A percentile compares a stretch with the other conserved stretches of the same genome.
phyloP scores from a whole-genome alignment of 768 basidiomycete genomes.

The Hygrophorus pudorinus region DNA sequence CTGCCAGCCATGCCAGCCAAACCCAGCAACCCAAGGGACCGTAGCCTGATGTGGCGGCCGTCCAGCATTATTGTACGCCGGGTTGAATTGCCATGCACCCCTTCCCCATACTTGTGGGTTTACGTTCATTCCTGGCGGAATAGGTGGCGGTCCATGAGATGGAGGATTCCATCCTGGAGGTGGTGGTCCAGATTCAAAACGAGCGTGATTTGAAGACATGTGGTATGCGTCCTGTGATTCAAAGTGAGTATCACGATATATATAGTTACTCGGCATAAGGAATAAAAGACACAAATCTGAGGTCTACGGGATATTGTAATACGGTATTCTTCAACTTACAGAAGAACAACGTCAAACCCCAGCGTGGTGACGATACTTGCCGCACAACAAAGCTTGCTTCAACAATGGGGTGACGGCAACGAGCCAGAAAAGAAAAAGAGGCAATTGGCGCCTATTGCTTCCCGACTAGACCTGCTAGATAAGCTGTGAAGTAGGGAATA shows the following conservation, averaged over 20 bases:
- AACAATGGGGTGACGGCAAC: background rate
- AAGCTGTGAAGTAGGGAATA: background rate
- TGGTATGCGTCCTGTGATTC: too few relatives aligned
- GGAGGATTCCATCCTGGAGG: conserved; percentile 21
- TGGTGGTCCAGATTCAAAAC: background rate
- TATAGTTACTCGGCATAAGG: too few relatives aligned
- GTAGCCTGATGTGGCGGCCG: conserved; percentile 13
- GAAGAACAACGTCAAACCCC: too few relatives aligned
- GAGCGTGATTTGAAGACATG: conserved; percentile 2
- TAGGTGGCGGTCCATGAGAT: conserved; percentile 44
- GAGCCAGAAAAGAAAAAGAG: background rate
- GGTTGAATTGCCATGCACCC: conserved; percentile 44
- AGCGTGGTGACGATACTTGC: background rate
- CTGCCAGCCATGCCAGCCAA: conserved; percentile 23
- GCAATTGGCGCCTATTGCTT: background rate
- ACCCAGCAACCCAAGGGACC: conserved; percentile 29
- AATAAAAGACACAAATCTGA: too few relatives aligned
- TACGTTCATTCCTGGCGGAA: conserved; percentile 34
- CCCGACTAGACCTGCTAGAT: background rate
- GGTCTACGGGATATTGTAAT: too few relatives aligned
- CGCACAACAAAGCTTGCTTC: background rate
- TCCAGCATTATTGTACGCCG: conserved; percentile 25
- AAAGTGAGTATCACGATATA: too few relatives aligned
- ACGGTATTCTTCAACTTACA: too few relatives aligned
- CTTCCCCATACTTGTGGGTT: conserved; percentile 41